phyloP scores from a whole-genome alignment of 2,329 filamentous ascomycete genomes.

The Pseudogymnoascus sp. region DNA sequence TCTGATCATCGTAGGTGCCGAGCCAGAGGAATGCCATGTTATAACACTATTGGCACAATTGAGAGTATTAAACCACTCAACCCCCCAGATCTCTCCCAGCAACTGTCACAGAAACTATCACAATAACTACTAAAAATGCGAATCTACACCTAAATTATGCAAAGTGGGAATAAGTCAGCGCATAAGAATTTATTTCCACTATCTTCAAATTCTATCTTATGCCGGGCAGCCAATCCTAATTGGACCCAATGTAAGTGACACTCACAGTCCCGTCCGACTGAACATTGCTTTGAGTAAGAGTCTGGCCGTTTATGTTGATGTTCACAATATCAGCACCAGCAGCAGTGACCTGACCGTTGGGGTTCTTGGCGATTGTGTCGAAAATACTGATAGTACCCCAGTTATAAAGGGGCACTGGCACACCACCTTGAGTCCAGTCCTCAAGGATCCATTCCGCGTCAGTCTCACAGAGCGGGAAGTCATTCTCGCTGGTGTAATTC shows the following conservation, averaged over 20 bases:
- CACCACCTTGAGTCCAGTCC: conserved; percentile 36
- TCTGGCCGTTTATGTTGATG: background rate
- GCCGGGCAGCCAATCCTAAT: background rate
- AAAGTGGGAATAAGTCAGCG: background rate
- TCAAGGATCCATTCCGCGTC: conserved; percentile 47
- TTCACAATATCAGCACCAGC: background rate
- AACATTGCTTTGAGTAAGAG: background rate
- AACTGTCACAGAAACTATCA: too few relatives aligned
- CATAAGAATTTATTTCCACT: background rate
- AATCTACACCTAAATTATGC: background rate
- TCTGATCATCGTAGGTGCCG: conserved; percentile 42
- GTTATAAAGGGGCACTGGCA: conserved; percentile 13
- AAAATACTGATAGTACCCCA: background rate
- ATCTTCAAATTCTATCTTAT: background rate
- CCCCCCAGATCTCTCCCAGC: too few relatives aligned
- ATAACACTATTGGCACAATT: too few relatives aligned
- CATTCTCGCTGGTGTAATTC: conserved; percentile 30
- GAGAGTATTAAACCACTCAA: too few relatives aligned
- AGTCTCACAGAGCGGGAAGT: conserved; percentile 31
- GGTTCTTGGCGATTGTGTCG: background rate
- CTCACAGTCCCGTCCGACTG: background rate
- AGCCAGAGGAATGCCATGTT: too few relatives aligned
- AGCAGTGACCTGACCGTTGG: background rate
- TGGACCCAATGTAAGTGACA: background rate
- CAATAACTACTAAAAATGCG: too few relatives aligned